Evolutionary conservation across 2,329 filamentous ascomycete species (phyloP).

Genomic region (Lecanicillium sp.): DNA sequence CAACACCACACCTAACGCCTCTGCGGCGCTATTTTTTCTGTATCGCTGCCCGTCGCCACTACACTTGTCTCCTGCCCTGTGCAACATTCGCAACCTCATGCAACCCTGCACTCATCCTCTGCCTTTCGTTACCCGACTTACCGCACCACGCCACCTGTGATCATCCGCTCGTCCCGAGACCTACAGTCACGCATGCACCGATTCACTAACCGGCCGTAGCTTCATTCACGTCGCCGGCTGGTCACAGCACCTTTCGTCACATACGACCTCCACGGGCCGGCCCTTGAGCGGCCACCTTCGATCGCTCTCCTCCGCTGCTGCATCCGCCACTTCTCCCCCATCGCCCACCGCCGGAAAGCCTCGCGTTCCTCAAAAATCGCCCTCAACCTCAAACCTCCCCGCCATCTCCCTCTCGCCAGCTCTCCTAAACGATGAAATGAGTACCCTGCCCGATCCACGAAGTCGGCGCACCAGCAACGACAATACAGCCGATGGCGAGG

Average conservation of each 20-base stretch:
- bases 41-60: too few relatives aligned
- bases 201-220: constrained; percentile 21
- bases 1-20: too few relatives aligned
- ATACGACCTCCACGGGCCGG: constrained; percentile 19
- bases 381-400: constrained; percentile 26
- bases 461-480: constrained; percentile 42
- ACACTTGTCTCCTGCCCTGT: too few relatives aligned
- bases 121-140: too few relatives aligned
- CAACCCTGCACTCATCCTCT: too few relatives aligned
- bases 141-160: too few relatives aligned
- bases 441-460: constrained; percentile 59
- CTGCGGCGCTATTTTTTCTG: too few relatives aligned
- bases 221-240: constrained; percentile 47
- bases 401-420: constrained; percentile 29
- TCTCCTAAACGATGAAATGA: constrained; percentile 53
- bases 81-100: too few relatives aligned
- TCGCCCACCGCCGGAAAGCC: constrained; percentile 16
- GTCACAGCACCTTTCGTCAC: constrained; percentile 33
- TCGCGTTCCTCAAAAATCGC: constrained; percentile 29
- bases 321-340: constrained; percentile 23
- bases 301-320: constrained; percentile 44
- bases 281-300: constrained; percentile 39
- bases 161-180: too few relatives aligned
- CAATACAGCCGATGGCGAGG: constrained; percentile 20
- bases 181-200: too few relatives aligned